Base-by-base conservation (phyloP, 768 basidiomycete species). In the Boletus huronensis region DNA sequence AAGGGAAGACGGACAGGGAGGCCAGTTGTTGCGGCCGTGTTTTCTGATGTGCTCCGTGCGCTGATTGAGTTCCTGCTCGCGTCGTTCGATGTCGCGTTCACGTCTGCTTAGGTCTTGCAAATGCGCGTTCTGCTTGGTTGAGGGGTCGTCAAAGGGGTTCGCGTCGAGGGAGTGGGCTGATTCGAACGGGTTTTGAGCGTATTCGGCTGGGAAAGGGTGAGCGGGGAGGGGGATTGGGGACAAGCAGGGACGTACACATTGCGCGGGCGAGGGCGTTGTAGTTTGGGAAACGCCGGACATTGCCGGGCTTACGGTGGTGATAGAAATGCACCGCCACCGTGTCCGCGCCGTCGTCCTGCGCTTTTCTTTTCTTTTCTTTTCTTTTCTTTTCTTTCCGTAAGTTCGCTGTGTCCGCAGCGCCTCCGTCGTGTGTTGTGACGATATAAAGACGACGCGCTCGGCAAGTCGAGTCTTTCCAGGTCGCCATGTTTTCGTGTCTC, bases 11-110 rank as follows among this genome's bases (percentile, higher is more conserved):
- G 67, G 62, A 89, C 93, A 95, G 14, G 84, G 84, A 32, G 96
- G 96, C 86, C 90, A 99, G 73, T 99, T 99, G 69, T 90, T 95
- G 60, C 84, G 82, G 35, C 92, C 93, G 65, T 89, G 84, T 47
- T 71, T 79, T 61, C 86, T 77, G 49, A 92, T 79, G 60, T 85
- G 76, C 45, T 90, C 85, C 21, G 85, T 78, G 66, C 82, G 86
- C 61, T 81, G 76, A 58, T 74, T 79, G 55, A 93, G 77, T 61
- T 93, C 90, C 43, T 79, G 73, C 66, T 95, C 93, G 61, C 94
- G 78, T 57, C 84, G 76, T 65, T 85, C 84, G 29, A 98, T 78
- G 59, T 95, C 93, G 50, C 76, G 79, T 73, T 98, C 94, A 41
- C 96, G 79, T 58, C 80, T 80, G 43, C 80, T 82, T 9, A 98